Base-by-base conservation (phyloP, 108 stramenopile species). In the Cyclotella baltica region DNA sequence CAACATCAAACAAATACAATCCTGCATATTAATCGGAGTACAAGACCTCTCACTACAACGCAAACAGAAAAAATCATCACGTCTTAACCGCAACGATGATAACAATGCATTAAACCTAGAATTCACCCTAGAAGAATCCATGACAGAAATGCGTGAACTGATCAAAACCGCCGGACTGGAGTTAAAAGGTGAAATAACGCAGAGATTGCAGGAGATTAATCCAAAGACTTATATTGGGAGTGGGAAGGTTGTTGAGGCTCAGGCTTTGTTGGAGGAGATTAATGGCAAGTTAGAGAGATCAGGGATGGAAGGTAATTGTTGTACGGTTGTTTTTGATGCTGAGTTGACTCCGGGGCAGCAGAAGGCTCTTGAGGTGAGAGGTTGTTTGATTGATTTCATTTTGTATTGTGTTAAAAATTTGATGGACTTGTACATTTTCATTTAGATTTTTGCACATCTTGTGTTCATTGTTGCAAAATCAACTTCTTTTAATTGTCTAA, bases 281-380 rank as follows among this genome's bases (percentile, higher is more conserved):
- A 85, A 86, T 61, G 61, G 48, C 20, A 30, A 73, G 28, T 35
- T 67, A n/a, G 56, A 66, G 30, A 31, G 36, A n/a, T 35, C 59
- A n/a, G 56, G 58, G 30, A 31, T 36, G 20, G 55, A 62, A 28
- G 63, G 46, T 19, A 52, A 34, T 30, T 88, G 87, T 38, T 87
- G 86, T 37, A 96, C 96, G 0, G 88, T 98, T 31, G 93, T 98
- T 15, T 94, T 99, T 80, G 98, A 99, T 86, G 93, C 96, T 1
- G 98, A 98, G 83, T 79, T 98, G 33, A 87, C 89, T 20, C 98
- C 97, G 1, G 91, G 96, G 8, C 98, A 99, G 75, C 97, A 98
- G 75, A 96, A 97, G 69, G 68, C 88, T 0, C 77, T 97, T 29
- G 92, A 38, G n/a, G n/a, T n/a, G n/a, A n/a, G n/a, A n/a, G n/a